Conservation (phyloP, 1,284 basidiomycete species). For the Microstroma glucosiphilum region DNA sequence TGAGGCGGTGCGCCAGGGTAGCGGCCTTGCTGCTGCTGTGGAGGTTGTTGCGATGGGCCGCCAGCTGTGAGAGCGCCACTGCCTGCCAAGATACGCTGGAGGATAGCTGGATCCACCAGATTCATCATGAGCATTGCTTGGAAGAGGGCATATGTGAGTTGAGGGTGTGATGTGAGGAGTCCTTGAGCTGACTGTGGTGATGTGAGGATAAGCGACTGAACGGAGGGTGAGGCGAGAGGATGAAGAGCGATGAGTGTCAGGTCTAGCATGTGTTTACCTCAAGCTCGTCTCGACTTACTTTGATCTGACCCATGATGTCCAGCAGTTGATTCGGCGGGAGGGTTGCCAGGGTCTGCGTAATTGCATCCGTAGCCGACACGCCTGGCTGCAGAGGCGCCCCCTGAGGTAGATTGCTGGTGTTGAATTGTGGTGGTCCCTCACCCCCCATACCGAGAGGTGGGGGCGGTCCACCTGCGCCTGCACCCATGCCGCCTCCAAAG, state of each 20-base stretch:
- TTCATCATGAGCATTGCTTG: constrained; percentile 90
- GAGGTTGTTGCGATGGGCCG: neutral
- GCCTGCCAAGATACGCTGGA: constrained; percentile 63
- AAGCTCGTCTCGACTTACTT: constrained; percentile 59
- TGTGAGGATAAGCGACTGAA: constrained; percentile 75
- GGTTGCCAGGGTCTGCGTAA: constrained; percentile 76
- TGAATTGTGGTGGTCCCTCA: constrained; percentile 41
- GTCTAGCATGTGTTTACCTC: neutral
- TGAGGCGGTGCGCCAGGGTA: constrained; percentile 20
- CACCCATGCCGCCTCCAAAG: constrained; percentile 14
- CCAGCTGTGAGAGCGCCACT: neutral
- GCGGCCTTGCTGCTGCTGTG: constrained; percentile 8
- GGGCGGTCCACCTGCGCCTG: constrained; percentile 14
- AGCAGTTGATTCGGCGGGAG: constrained; percentile 79
- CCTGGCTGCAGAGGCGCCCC: constrained; percentile 74
- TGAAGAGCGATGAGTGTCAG: constrained; percentile 15
- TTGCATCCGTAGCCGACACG: constrained; percentile 72
- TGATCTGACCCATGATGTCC: constrained; percentile 96
- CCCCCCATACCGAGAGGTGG: constrained; percentile 5
- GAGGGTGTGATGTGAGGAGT: constrained; percentile 75
- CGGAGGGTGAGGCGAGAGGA: constrained; percentile 7
- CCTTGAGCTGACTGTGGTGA: constrained; percentile 82
- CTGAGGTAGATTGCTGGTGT: constrained; percentile 58
- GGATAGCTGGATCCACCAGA: constrained; percentile 79
- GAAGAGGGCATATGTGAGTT: constrained; percentile 91